These are phyloP conservation scores for Ophiostoma angusticollis DNA, from an alignment of 2,329 filamentous ascomycete genomes.

Conservation along the genomic window DNA sequence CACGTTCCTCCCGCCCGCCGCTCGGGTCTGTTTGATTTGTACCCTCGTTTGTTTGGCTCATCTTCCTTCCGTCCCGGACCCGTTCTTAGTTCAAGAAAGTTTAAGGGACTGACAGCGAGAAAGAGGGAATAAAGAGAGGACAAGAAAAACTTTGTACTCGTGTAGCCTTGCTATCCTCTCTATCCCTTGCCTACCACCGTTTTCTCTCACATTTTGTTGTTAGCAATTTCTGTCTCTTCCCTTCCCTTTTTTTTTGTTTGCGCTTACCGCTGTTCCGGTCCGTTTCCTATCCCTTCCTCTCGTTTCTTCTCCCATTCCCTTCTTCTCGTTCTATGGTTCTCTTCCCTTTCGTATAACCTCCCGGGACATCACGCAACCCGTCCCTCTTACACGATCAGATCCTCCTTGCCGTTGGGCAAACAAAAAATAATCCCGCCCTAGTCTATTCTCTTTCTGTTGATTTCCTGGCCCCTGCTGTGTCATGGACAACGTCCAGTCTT, in stretches of 20 bases:
- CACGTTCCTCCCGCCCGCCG: neutral
- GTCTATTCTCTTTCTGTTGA: too few relatives aligned
- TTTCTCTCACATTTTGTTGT: neutral
- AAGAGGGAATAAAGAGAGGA: neutral
- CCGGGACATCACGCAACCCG: too few relatives aligned
- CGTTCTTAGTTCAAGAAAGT: too few relatives aligned
- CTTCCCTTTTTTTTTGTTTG: neutral
- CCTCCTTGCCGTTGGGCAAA: too few relatives aligned
- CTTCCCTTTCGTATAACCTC: neutral
- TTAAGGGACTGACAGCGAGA: too few relatives aligned
- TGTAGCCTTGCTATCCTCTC: too few relatives aligned
- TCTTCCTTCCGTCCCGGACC: slow-evolving; percentile 8
- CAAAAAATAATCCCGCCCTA: too few relatives aligned
- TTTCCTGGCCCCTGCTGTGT: too few relatives aligned
- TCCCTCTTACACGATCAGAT: too few relatives aligned
- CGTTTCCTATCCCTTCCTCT: neutral
- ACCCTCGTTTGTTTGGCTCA: slow-evolving; percentile 9
- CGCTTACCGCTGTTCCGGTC: neutral
- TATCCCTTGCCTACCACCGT: too few relatives aligned
- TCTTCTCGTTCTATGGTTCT: neutral
- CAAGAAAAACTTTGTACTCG: slow-evolving; percentile 2
- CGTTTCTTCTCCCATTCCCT: neutral
- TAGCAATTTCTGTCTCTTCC: neutral
- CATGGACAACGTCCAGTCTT: slow-evolving; percentile 1
- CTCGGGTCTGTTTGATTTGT: slow-evolving; percentile 8